Base-by-base conservation (phyloP, 1,139 yeast species). In the Candida sp. region DNA sequence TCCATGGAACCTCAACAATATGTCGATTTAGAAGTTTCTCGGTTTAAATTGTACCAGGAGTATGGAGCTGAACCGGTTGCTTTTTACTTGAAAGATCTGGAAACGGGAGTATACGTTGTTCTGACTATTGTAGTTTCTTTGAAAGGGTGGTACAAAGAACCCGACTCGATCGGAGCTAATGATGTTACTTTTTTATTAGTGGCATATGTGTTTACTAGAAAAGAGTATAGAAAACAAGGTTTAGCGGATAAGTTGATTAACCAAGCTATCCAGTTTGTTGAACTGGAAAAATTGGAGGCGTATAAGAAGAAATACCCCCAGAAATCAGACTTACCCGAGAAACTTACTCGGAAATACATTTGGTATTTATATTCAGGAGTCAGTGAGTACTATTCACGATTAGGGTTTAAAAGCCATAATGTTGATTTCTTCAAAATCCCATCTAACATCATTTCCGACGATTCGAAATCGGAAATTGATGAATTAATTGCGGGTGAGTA, bases 311-410 rank as follows among this genome's bases (percentile, higher is more conserved):
- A 32, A n/a, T 32, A 32, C 19, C 34, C 34, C 6, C 6, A 32
- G n/a, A 32, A 32, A 12, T n/a, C 19, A n/a, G 34, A 32, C 19
- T 6, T 7, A 11, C 2, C 6, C 19, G 7, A 32, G 6, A 12
- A 9, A 5, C 19, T 32, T 12, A 6, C 34, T n/a, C 6, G 7
- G 46, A 55, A 68, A 46, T 70, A 67, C 48, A 59, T 70, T 43
- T 70, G 75, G 77, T 51, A 53, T 21, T 58, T 71, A 43, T 68
- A 70, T 50, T 70, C 77, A 3, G 69, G 63, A 1, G 63, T 63
- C 4, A 68, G 63, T 6, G 54, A 50, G 8, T 68, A 56, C 39
- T 73, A 71, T 46, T 61, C 60, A 43, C 53, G 63, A 43, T 65
- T 70, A 48, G 78, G 77, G 1, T 73, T 73, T 54, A 69, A 68